Evolutionary conservation across 179 eudicot genomes (phyloP), one percentile per base, ranked within the genome.

Genomic region (Nepenthes alata): DNA sequence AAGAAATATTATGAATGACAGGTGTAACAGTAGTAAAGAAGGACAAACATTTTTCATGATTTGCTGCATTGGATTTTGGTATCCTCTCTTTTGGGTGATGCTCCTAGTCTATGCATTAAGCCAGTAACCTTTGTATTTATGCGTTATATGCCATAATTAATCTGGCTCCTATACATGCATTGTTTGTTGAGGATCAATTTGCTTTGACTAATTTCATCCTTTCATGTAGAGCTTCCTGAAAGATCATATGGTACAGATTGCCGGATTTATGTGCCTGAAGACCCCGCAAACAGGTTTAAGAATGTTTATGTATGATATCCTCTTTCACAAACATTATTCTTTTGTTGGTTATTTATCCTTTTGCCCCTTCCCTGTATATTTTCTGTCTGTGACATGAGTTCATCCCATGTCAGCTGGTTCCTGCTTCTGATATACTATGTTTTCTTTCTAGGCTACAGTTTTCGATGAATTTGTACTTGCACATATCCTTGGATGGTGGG

Each of bases 401-500:
- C 25, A 25, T 25, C 25, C 25, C 25, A 25, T 25, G 25, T 25
- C 25, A 34, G 12, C 13, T 4, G 6, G 16, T 53, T 15, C 6
- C 50, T 48, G 58, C 67, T 52, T 64, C 56, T 67, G 61, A 41
- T 41, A 7, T 41, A 41, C 6, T 7, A 4, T 41, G 45, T 4
- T 41, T 35, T 51, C 11, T 41, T 66, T 73, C 34, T 65, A 94
- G 99, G 97, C 83, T 39, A 90, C 97, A 35, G 76, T 94, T 50
- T 94, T 94, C 78, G 99, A 94, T 72, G 97, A 87, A 61, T 94
- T 94, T 83, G 89, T 90, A 53, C 47, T 81, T 35, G 99, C 99
- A 12, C 99, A 94, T 80, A 74, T 94, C 48, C 82, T 94, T 69
- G 99, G 99, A 67, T 94, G 99, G 99, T 94, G 99, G 99, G 93